A percentile compares a stretch with the other conserved stretches of the same genome.
These are phyloP conservation scores for Boletus pseudopeckii DNA, from an alignment of 768 basidiomycete genomes.

Conservation along the genomic window DNA sequence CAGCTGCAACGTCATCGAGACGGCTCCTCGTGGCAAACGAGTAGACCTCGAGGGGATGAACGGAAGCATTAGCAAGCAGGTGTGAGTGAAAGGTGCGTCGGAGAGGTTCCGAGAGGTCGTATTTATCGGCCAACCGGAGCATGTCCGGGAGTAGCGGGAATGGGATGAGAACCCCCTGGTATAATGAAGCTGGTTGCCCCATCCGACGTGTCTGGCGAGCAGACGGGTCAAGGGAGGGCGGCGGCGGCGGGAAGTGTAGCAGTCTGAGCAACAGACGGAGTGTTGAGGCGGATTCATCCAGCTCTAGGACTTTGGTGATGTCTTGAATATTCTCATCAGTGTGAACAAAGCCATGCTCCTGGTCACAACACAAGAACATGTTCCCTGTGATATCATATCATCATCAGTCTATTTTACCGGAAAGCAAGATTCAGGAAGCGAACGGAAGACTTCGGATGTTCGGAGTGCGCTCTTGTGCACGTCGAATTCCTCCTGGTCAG, in stretches of 20 bases:
- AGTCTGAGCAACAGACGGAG: conserved; percentile 53
- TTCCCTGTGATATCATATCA: conserved; percentile 40
- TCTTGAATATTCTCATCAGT: conserved; percentile 22
- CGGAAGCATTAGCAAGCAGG: conserved; percentile 49
- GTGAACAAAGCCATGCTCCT: conserved; percentile 10
- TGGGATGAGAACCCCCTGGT: conserved; percentile 51
- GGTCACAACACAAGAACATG: conserved; percentile 65
- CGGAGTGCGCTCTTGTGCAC: conserved; percentile 49
- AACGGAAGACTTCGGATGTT: conserved; percentile 64
- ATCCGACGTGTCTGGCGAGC: conserved; percentile 26
- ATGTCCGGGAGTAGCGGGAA: conserved; percentile 59
- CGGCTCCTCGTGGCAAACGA: conserved; percentile 46
- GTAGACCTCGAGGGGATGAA: conserved; percentile 58
- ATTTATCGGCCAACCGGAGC: conserved; percentile 63
- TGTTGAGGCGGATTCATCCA: conserved; percentile 50
- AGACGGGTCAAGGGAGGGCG: conserved; percentile 37
- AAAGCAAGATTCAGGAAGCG: conserved; percentile 23
- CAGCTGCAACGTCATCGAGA: conserved; percentile 47
- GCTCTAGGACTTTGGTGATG: conserved; percentile 39
- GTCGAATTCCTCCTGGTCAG: conserved; percentile 47
- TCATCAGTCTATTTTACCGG: conserved; percentile 5
- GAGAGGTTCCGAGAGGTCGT: conserved; percentile 48
- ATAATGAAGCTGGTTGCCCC: conserved; percentile 31
- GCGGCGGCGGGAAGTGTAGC: conserved; percentile 51
- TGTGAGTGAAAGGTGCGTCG: conserved; percentile 46